A percentile compares a stretch with the other conserved stretches of the same genome.
Conservation (phyloP, 2,329 filamentous ascomycete genomes). For the Dryadomyces sulphureus region DNA sequence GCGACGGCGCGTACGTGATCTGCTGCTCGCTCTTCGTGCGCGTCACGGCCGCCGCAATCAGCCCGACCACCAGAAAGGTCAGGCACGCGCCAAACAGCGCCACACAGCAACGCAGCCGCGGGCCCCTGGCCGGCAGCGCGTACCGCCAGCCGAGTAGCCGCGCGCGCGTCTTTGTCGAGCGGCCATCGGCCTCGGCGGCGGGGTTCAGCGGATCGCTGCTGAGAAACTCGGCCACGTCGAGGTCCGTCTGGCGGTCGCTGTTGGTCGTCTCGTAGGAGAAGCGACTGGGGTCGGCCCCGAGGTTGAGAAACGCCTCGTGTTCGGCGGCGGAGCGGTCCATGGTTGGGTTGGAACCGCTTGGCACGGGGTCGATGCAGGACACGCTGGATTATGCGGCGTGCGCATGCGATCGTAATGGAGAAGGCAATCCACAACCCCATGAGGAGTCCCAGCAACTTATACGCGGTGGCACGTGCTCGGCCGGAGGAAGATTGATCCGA, state of each 20-base stretch:
- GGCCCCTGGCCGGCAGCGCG: too few relatives aligned
- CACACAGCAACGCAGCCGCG: constrained; percentile 19
- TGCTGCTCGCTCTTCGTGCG: constrained; percentile 32
- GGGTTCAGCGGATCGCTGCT: constrained; percentile 10
- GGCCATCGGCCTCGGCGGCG: not conserved
- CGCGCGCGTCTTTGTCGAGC: not conserved
- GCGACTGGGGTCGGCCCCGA: not conserved
- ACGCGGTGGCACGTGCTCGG: too few relatives aligned
- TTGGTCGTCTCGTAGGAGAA: constrained; percentile 8
- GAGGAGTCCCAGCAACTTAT: too few relatives aligned
- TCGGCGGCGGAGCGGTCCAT: too few relatives aligned
- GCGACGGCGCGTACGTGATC: constrained; percentile 40
- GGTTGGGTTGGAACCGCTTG: too few relatives aligned
- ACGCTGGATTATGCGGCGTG: too few relatives aligned
- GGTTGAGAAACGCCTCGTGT: not conserved
- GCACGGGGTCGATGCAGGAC: too few relatives aligned
- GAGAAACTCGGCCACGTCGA: constrained; percentile 18
- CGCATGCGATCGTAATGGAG: too few relatives aligned
- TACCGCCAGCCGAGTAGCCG: not conserved
- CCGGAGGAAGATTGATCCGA: too few relatives aligned
- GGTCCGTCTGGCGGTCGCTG: constrained; percentile 15
- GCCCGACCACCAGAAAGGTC: constrained; percentile 23
- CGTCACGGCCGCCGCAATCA: constrained; percentile 27
- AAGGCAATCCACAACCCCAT: too few relatives aligned
- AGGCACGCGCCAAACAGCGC: constrained; percentile 17